These are phyloP conservation scores for Volvariella volvacea DNA, from an alignment of 1,284 basidiomycete species.

Conservation along the genomic window DNA sequence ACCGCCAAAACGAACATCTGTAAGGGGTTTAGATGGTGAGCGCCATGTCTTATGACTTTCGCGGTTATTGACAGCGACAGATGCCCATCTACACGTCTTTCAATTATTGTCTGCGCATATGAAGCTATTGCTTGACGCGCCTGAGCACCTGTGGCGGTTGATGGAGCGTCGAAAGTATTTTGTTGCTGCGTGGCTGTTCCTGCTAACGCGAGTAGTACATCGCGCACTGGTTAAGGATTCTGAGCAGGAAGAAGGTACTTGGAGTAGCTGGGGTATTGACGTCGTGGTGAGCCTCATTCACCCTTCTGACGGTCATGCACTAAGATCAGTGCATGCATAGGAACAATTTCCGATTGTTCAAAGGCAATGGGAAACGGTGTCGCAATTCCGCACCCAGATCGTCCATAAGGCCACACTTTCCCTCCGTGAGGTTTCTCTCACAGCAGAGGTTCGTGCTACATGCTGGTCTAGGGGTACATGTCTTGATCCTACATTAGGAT, in stretches of 20 bases:
- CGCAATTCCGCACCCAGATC: constrained; percentile 81
- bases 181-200: constrained; percentile 80
- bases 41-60: background rate
- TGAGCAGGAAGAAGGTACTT: constrained; percentile 52
- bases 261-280: constrained; percentile 58
- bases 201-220: constrained; percentile 78
- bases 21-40: constrained; percentile 46
- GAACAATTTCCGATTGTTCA: constrained; percentile 79
- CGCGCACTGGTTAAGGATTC: constrained; percentile 55
- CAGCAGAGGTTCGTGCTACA: constrained; percentile 37
- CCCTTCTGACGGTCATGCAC: background rate
- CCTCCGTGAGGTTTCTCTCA: constrained; percentile 48
- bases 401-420: constrained; percentile 75
- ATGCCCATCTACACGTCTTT: constrained; percentile 59
- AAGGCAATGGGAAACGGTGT: constrained; percentile 84
- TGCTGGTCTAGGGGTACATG: constrained; percentile 2
- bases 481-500: constrained; percentile 36
- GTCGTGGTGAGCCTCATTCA: constrained; percentile 40
- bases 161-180: constrained; percentile 75
- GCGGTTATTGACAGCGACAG: constrained; percentile 26
- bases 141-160: constrained; percentile 83
- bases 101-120: constrained; percentile 81
- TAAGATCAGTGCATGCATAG: constrained; percentile 26
- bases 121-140: constrained; percentile 81
- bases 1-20: constrained; percentile 31